Evolutionary conservation across 371 early-diverging fungal species (phyloP).

Genomic region (Dinochytrium kinnereticum): DNA sequence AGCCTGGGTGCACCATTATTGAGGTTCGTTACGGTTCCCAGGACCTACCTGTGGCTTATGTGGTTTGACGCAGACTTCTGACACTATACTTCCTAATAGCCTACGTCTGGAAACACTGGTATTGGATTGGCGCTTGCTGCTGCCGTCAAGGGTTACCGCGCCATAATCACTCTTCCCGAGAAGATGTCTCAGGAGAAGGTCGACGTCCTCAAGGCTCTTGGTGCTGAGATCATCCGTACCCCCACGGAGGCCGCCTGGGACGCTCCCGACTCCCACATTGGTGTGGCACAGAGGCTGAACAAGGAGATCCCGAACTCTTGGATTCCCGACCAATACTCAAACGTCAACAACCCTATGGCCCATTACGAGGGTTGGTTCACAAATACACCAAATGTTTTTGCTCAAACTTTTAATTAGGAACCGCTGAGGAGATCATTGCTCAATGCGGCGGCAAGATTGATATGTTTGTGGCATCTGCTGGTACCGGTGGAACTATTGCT

Average conservation of each 20-base stretch:
- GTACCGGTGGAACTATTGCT: slow-evolving; percentile 97
- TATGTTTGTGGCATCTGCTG: slow-evolving; percentile 95
- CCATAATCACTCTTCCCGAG: slow-evolving; percentile 96
- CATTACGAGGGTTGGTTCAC: slow-evolving; percentile 81
- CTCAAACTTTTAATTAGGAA: slow-evolving; percentile 46
- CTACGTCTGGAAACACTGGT: slow-evolving; percentile 95
- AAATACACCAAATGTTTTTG: too few species aligned
- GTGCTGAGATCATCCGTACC: slow-evolving; percentile 96
- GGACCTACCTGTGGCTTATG: too few species aligned
- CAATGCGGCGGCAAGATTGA: slow-evolving; percentile 88
- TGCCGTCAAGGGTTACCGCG: slow-evolving; percentile 95
- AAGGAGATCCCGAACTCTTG: slow-evolving; percentile 92
- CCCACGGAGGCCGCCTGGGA: slow-evolving; percentile 98
- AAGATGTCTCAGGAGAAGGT: slow-evolving; percentile 99
- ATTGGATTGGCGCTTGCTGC: slow-evolving; percentile 92
- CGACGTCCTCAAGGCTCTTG: slow-evolving; percentile 94
- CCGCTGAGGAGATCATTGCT: slow-evolving; percentile 61
- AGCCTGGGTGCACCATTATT: slow-evolving; percentile 90
- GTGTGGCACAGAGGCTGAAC: slow-evolving; percentile 88
- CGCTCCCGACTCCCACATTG: slow-evolving; percentile 95
- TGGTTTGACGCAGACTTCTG: slow-evolving; percentile 11
- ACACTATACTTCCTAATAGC: slow-evolving; percentile 40
- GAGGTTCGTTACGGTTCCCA: slow-evolving; percentile 54
- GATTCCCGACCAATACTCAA: slow-evolving; percentile 94
- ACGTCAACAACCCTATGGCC: slow-evolving; percentile 94